A percentile compares a stretch with the other conserved stretches of the same genome.
phyloP scores from a whole-genome alignment of 208 protist species.

The Wallacemonas sp. region DNA sequence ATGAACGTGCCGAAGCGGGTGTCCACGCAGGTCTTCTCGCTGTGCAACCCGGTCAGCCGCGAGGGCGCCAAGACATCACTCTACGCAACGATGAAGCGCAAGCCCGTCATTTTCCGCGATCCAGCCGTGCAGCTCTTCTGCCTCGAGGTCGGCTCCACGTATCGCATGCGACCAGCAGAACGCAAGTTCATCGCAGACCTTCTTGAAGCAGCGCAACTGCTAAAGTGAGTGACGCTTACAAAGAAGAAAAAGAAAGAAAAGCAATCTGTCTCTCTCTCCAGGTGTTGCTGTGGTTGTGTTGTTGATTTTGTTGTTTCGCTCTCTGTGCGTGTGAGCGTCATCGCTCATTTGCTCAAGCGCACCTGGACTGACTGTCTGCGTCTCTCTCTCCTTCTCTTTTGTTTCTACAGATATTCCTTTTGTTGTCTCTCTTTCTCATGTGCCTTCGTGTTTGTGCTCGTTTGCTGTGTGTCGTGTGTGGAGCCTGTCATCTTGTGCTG shows the following conservation, averaged over 20 bases:
- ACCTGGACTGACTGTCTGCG: too few relatives aligned
- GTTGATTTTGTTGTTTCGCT: slow-evolving; percentile 4
- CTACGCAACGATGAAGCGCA: slow-evolving; percentile 71
- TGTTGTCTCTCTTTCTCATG: too few relatives aligned
- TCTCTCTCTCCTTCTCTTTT: too few relatives aligned
- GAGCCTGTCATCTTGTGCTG: too few relatives aligned
- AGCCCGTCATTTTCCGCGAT: slow-evolving; percentile 67
- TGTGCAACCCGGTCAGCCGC: slow-evolving; percentile 80
- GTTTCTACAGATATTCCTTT: too few relatives aligned
- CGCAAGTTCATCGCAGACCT: slow-evolving; percentile 84
- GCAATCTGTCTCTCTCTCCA: neutral
- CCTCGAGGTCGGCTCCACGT: slow-evolving; percentile 52
- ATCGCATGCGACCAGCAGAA: slow-evolving; percentile 77
- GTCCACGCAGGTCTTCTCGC: slow-evolving; percentile 53
- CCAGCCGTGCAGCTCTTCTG: slow-evolving; percentile 52
- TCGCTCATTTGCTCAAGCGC: too few relatives aligned
- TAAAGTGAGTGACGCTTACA: neutral
- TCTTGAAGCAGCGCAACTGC: slow-evolving; percentile 70
- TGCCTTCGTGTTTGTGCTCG: too few relatives aligned
- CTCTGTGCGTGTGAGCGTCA: too few relatives aligned
- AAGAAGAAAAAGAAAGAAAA: neutral
- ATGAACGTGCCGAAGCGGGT: slow-evolving; percentile 48
- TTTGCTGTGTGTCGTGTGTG: too few relatives aligned
- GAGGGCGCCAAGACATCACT: slow-evolving; percentile 75
- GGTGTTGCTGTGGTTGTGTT: neutral